Evolutionary conservation across 225 moss, liverwort and hornwort species (phyloP).

Genomic region (Pseudoscleropodium purum): DNA sequence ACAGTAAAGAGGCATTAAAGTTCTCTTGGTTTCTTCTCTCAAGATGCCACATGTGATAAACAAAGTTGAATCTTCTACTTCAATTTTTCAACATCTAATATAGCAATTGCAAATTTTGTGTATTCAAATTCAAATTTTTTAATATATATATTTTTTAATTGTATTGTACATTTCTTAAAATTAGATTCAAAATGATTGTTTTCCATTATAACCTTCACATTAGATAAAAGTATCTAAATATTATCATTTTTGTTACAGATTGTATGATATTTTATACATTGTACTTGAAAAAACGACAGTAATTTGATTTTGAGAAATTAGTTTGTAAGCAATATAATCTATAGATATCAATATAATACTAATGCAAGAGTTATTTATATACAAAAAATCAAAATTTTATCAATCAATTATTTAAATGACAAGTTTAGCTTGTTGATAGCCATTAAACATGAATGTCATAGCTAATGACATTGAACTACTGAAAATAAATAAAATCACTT

Average conservation of each 20-base stretch:
- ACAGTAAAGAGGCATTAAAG: neutral
- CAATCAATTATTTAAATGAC: neutral
- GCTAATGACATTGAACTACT: fast-evolving
- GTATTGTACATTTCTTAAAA: neutral
- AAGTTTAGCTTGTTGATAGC: too few species aligned
- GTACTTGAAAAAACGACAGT: neutral
- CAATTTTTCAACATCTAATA: neutral
- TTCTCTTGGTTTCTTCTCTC: neutral
- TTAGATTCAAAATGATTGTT: neutral
- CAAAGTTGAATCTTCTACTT: neutral
- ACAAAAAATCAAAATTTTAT: neutral
- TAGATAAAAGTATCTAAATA: neutral
- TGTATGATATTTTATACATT: neutral
- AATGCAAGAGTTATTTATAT: too few species aligned
- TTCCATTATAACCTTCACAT: neutral
- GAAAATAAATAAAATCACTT: neutral
- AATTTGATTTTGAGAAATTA: neutral
- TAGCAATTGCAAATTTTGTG: neutral
- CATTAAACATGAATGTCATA: too few species aligned
- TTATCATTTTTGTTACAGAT: neutral
- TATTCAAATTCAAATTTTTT: neutral
- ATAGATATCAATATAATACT: neutral
- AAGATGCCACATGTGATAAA: neutral
- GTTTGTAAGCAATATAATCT: neutral
- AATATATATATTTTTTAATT: neutral